phyloP scores from a whole-genome alignment of 192 early-diverging fungal species.

The Coemansia sp. region DNA sequence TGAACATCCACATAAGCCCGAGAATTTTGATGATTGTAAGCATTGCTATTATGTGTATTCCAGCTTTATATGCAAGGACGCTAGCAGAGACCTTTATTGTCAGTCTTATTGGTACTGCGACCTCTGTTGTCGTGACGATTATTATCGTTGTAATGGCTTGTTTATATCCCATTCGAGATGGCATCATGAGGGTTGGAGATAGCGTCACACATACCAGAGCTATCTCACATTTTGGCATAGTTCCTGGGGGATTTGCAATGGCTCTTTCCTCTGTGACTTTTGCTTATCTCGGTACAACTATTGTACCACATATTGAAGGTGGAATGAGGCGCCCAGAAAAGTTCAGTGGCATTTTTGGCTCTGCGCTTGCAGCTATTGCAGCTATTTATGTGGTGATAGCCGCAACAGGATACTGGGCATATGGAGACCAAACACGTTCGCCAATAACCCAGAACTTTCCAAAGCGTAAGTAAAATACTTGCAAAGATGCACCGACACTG shows the following conservation, averaged over 20 bases:
- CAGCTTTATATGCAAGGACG: slow-evolving; percentile 65
- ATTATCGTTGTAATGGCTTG: slow-evolving; percentile 56
- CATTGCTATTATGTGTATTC: slow-evolving; percentile 56
- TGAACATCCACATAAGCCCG: slow-evolving; percentile 26
- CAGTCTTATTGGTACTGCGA: slow-evolving; percentile 65
- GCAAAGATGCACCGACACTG: not conserved
- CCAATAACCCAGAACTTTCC: slow-evolving; percentile 69
- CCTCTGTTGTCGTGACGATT: slow-evolving; percentile 62
- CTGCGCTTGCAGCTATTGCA: slow-evolving; percentile 57
- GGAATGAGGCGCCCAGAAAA: slow-evolving; percentile 66
- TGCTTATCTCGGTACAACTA: slow-evolving; percentile 69
- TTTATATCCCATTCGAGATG: slow-evolving; percentile 36
- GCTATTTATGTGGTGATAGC: slow-evolving; percentile 68
- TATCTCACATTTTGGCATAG: slow-evolving; percentile 19
- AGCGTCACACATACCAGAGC: slow-evolving; percentile 13
- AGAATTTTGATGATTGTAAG: slow-evolving; percentile 49
- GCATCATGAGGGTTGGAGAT: slow-evolving; percentile 23
- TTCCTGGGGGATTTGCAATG: slow-evolving; percentile 56
- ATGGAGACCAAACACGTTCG: slow-evolving; percentile 59
- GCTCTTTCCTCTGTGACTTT: slow-evolving; percentile 67
- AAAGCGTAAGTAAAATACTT: slow-evolving; percentile 34
- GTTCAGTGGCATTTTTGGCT: slow-evolving; percentile 59
- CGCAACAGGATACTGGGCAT: slow-evolving; percentile 67
- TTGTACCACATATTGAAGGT: slow-evolving; percentile 73
- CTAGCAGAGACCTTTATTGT: slow-evolving; percentile 71